These are phyloP conservation scores for Parmelia sp. DNA, from an alignment of 495 filamentous ascomycete species.

Conservation along the genomic window DNA sequence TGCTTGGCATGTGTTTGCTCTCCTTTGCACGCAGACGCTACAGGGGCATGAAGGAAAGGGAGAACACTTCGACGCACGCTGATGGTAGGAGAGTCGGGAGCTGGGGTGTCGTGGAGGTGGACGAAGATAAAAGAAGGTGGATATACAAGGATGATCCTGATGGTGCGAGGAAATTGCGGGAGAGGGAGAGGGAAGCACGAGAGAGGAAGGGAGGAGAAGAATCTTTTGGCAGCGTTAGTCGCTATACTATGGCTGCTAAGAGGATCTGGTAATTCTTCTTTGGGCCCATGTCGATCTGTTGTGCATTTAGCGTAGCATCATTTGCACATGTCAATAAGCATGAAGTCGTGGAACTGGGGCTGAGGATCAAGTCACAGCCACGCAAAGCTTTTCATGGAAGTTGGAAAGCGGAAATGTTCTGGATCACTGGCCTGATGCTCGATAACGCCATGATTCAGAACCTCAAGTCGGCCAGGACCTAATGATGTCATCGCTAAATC, in stretches of 20 bases:
- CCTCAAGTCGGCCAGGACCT: background rate
- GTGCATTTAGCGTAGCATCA: constrained; percentile 14
- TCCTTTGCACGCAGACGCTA: constrained; percentile 64
- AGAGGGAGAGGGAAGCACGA: constrained; percentile 65
- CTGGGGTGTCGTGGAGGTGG: constrained; percentile 72
- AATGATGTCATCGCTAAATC: background rate
- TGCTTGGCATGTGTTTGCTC: constrained; percentile 49
- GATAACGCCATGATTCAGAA: background rate
- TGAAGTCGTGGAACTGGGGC: background rate
- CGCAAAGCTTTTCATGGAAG: background rate
- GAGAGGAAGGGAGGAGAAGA: constrained; percentile 58
- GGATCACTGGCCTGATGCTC: too few relatives aligned
- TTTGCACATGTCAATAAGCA: background rate
- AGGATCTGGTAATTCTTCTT: constrained; percentile 68
- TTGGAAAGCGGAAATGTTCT: background rate
- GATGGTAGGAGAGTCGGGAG: constrained; percentile 52
- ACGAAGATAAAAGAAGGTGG: constrained; percentile 77
- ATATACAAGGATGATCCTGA: constrained; percentile 84
- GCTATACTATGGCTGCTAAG: constrained; percentile 93
- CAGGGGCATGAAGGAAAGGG: constrained; percentile 66
- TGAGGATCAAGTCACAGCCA: background rate
- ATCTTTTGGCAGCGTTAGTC: constrained; percentile 60
- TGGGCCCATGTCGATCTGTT: background rate
- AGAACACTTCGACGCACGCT: constrained; percentile 33
- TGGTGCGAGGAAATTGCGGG: constrained; percentile 57